These are phyloP conservation scores for Leishmania aethiopica DNA, from an alignment of 208 protist species.

Conservation along the genomic window DNA sequence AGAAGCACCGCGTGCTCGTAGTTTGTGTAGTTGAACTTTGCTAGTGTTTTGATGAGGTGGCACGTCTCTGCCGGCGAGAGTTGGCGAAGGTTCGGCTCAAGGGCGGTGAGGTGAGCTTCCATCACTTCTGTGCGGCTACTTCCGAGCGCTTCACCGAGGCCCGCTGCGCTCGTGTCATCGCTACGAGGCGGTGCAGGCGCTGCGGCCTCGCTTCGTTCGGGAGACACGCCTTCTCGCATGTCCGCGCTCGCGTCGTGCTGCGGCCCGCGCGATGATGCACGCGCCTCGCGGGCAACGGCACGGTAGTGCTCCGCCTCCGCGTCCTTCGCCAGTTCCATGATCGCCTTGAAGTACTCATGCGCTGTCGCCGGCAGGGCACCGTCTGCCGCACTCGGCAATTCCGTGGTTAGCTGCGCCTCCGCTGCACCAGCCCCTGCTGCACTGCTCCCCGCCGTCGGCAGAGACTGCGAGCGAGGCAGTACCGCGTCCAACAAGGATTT, in stretches of 20 bases:
- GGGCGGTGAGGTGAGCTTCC: slow-evolving; percentile 44
- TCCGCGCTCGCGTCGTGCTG: background rate
- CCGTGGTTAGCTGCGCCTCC: background rate
- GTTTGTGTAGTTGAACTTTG: slow-evolving; percentile 70
- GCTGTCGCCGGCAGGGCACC: slow-evolving; percentile 6
- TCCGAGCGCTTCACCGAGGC: slow-evolving; percentile 21
- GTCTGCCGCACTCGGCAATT: background rate
- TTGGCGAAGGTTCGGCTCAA: slow-evolving; percentile 58
- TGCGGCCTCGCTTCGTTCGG: background rate
- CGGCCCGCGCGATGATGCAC: background rate
- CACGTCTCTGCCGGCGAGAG: slow-evolving; percentile 50
- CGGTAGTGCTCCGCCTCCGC: slow-evolving; percentile 30
- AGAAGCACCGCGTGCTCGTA: slow-evolving; percentile 69
- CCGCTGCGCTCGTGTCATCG: background rate
- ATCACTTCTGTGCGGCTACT: slow-evolving; percentile 34
- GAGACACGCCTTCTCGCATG: background rate
- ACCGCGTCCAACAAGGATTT: slow-evolving; percentile 28
- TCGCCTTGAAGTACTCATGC: slow-evolving; percentile 26
- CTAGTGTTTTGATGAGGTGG: slow-evolving; percentile 55
- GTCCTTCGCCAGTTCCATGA: slow-evolving; percentile 35
- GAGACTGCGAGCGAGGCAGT: slow-evolving; percentile 1
- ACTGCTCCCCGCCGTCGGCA: background rate
- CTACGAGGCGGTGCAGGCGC: background rate
- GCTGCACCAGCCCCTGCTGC: background rate
- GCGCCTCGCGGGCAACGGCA: slow-evolving; percentile 1